These are phyloP conservation scores for Suillus tomentosus DNA, from an alignment of 768 basidiomycete genomes.

Conservation along the genomic window DNA sequence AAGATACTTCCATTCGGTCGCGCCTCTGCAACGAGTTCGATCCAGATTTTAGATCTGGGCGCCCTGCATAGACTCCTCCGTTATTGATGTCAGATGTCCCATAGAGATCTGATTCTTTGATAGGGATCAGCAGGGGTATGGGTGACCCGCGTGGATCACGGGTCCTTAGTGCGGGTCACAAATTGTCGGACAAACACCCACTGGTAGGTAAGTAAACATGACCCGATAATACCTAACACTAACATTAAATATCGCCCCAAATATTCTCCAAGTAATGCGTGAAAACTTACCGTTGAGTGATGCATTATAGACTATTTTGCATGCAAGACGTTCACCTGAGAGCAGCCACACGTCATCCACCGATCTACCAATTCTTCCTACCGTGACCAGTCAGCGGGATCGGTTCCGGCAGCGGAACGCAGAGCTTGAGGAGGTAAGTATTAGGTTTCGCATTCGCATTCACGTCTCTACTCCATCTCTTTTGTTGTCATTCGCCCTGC, in stretches of 20 bases:
- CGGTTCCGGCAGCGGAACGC: slow-evolving; percentile 97
- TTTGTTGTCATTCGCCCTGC: not conserved
- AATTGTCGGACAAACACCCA: too few species aligned
- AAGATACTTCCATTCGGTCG: not conserved
- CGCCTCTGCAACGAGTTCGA: slow-evolving; percentile 12
- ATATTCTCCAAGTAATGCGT: too few species aligned
- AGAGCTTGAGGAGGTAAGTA: slow-evolving; percentile 87
- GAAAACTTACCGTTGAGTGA: not conserved
- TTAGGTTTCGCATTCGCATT: not conserved
- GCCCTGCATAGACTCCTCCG: slow-evolving; percentile 9
- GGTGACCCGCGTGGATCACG: too few species aligned
- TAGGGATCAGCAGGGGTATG: too few species aligned
- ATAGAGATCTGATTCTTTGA: too few species aligned
- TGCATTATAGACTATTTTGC: too few species aligned
- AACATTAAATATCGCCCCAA: too few species aligned
- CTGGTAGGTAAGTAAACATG: too few species aligned
- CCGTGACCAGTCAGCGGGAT: slow-evolving; percentile 96
- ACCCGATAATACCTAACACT: too few species aligned
- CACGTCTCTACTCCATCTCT: slow-evolving; percentile 7
- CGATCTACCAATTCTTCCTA: slow-evolving; percentile 93
- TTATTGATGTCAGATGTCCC: slow-evolving; percentile 19
- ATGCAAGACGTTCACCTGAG: slow-evolving; percentile 36
- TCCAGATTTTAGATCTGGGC: slow-evolving; percentile 19
- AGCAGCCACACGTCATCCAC: slow-evolving; percentile 52
- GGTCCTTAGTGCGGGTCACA: too few species aligned